phyloP scores from a whole-genome alignment of 2,329 filamentous ascomycete genomes.

The Ceratocystis colombiana region DNA sequence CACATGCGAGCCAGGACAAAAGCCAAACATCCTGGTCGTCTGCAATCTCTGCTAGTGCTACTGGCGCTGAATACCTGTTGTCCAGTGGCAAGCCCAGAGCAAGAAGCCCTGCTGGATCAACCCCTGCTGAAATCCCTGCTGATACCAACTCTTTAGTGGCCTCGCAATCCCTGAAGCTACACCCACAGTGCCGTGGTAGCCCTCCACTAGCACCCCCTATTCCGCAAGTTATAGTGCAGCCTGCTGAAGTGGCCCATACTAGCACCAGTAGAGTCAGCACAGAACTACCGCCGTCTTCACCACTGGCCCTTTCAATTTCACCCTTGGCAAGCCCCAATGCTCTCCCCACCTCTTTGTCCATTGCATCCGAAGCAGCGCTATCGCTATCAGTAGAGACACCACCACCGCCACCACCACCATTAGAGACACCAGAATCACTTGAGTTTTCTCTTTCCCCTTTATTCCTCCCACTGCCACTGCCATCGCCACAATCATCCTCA shows the following conservation, averaged over 20 bases:
- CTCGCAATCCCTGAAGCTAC: background rate
- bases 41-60: constrained; percentile 1
- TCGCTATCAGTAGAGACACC: constrained; percentile 21
- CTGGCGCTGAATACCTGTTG: background rate
- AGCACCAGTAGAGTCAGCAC: background rate
- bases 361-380: constrained; percentile 10
- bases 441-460: constrained; percentile 25
- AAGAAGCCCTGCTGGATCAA: background rate
- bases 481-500: constrained; percentile 24
- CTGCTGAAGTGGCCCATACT: background rate
- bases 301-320: background rate
- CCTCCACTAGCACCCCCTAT: background rate
- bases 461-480: constrained; percentile 33
- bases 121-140: background rate
- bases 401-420: constrained; percentile 29
- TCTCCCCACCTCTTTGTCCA: background rate
- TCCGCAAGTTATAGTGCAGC: constrained; percentile 5
- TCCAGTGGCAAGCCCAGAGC: background rate
- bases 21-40: background rate
- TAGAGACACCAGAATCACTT: too few species aligned
- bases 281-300: background rate
- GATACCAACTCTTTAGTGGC: background rate
- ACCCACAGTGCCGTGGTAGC: background rate
- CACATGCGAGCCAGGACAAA: background rate
- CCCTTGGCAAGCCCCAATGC: background rate